Conservation (phyloP, 2,329 filamentous ascomycete genomes). For the Calonectria montana region DNA sequence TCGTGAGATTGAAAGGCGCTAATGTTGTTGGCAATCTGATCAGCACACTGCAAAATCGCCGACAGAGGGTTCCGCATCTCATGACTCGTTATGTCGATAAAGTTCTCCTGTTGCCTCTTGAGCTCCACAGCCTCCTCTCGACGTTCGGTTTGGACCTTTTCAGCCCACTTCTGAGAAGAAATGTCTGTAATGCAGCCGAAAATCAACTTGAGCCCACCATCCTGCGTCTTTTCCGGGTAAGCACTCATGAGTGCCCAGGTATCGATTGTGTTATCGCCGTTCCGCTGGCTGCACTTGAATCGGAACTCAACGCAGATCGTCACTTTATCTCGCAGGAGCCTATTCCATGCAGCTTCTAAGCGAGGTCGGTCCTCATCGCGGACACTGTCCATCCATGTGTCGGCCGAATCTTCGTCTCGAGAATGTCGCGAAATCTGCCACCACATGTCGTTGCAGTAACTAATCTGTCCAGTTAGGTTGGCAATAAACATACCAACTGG, state of each 20-base stretch:
- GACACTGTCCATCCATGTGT: constrained; percentile 79
- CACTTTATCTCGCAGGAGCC: constrained; percentile 69
- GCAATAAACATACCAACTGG: constrained; percentile 89
- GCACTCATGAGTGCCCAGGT: constrained; percentile 84
- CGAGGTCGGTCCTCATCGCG: constrained; percentile 71
- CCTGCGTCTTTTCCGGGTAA: constrained; percentile 75
- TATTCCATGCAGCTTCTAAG: constrained; percentile 71
- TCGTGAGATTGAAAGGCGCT: constrained; percentile 52
- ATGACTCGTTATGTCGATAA: constrained; percentile 80
- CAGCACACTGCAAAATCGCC: constrained; percentile 80
- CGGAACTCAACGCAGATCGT: constrained; percentile 79
- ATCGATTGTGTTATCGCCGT: constrained; percentile 70
- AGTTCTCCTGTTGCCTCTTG: constrained; percentile 78
- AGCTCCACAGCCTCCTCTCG: constrained; percentile 85
- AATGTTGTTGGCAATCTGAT: constrained; percentile 72
- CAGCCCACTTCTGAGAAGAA: constrained; percentile 85
- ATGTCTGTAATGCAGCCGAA: constrained; percentile 89
- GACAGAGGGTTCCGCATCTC: constrained; percentile 83
- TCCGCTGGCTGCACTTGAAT: constrained; percentile 76
- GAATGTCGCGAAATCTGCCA: constrained; percentile 77
- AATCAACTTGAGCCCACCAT: constrained; percentile 76
- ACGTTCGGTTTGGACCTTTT: constrained; percentile 80
- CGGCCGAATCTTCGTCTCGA: constrained; percentile 66
- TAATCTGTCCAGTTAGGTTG: constrained; percentile 76
- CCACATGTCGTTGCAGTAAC: constrained; percentile 86